Conservation (phyloP, 139 green algal genomes). For the Coelastrella sp. region DNA sequence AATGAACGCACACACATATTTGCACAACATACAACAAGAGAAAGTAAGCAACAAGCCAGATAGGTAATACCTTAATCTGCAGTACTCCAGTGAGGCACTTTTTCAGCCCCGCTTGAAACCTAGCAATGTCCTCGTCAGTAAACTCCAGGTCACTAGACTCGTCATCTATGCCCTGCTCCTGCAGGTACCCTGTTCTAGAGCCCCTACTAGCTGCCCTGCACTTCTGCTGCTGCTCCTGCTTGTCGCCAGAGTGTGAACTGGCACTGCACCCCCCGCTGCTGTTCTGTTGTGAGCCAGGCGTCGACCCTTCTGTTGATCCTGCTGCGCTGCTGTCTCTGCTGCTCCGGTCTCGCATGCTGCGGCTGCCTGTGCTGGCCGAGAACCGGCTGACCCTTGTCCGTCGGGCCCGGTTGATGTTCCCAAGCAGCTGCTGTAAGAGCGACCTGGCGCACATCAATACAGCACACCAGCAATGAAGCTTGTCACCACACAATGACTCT, state of each 20-base stretch:
- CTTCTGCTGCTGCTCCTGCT: neutral
- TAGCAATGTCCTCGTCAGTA: constrained; percentile 42
- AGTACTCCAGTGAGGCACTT: constrained; percentile 57
- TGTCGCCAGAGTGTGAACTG: neutral
- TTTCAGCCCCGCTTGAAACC: constrained; percentile 72
- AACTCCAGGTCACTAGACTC: neutral
- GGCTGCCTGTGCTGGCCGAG: neutral
- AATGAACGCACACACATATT: too few species aligned
- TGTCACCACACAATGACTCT: too few species aligned
- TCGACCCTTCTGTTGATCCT: neutral
- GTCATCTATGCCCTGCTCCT: neutral
- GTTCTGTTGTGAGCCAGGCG: neutral
- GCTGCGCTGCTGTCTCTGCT: neutral
- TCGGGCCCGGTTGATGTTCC: neutral
- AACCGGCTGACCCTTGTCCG: neutral
- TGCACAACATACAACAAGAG: neutral
- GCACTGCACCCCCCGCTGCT: neutral
- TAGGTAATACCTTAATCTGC: constrained; percentile 61
- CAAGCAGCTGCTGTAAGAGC: constrained; percentile 35
- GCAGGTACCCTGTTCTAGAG: neutral
- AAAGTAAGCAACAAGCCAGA: neutral
- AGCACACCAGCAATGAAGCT: neutral
- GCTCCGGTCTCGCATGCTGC: neutral
- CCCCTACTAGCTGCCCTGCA: neutral
- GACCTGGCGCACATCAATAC: neutral